Base-by-base conservation (phyloP, 1,139 yeast species). In the Hyphopichia khmerensis region DNA sequence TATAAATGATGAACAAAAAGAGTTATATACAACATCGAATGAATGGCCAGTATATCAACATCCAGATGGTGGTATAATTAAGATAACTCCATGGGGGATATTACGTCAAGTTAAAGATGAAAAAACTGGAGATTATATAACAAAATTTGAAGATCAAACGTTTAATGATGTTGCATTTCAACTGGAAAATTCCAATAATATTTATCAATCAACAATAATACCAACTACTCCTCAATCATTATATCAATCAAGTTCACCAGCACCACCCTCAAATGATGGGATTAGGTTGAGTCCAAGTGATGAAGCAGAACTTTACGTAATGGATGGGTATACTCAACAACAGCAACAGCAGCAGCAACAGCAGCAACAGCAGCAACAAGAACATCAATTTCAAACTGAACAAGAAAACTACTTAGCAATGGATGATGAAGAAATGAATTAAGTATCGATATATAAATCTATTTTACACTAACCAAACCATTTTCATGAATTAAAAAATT, bases 61-160 rank as follows among this genome's bases (percentile, higher is more conserved):
- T 46, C 87, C 87, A 2, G 80, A 80, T 17, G 87, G 87, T 6
- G 87, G 87, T 0, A 66, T 71, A 19, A 74, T 82, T 39, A 82
- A 81, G 55, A 78, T 81, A 43, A 79, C 86, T 0, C 87, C 87
- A 5, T 77, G 83, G 70, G 87, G 87, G 7, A 58, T 67, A 9
- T 50, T 65, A 37, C 53, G 77, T 41, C 75, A 72, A 47, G 68
- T 53, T 50, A 55, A 57, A 35, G 58, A 66, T 43, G 54, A 60
- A 4, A 51, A 52, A 13, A 62, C 63, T 21, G 76, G 76, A 19
- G 71, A 70, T 46, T 53, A 56, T 36, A 56, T 65, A 31, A 68
- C 77, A 30, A 70, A 68, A 37, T 72, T 72, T 49, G 77, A 72
- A 52, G 78, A 72, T 50, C 57, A 59, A 41, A 56, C 64, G n/a